phyloP scores from a whole-genome alignment of 129 eudicot species.

The Helichrysum umbraculigerum region DNA sequence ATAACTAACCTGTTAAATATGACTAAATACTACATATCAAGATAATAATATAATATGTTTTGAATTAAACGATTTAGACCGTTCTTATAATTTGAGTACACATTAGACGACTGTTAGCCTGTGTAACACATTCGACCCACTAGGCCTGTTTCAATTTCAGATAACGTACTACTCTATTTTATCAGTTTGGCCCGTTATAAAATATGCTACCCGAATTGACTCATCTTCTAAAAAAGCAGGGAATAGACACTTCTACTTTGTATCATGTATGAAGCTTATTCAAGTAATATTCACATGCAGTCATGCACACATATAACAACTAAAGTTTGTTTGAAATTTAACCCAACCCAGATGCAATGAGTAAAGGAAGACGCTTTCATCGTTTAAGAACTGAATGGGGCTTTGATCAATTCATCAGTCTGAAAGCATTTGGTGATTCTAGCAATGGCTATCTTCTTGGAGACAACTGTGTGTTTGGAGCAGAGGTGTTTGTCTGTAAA shows the following conservation, averaged over 20 bases:
- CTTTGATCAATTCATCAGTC: conserved; percentile 51
- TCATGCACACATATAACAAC: background rate
- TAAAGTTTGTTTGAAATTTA: too few relatives aligned
- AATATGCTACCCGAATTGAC: too few relatives aligned
- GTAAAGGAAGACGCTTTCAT: conserved; percentile 55
- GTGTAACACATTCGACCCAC: background rate
- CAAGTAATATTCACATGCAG: background rate
- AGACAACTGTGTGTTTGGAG: conserved; percentile 64
- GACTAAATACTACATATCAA: background rate
- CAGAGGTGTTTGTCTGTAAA: conserved; percentile 52
- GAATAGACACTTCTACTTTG: background rate
- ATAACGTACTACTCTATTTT: background rate
- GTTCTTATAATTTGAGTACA: background rate
- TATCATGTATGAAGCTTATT: background rate
- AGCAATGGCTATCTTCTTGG: conserved; percentile 51
- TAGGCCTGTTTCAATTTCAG: background rate
- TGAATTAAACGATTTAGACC: background rate
- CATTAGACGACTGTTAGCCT: background rate
- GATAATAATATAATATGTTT: too few relatives aligned
- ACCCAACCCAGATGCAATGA: conserved; percentile 33
- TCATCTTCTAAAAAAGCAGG: background rate
- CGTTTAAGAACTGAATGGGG: conserved; percentile 56
- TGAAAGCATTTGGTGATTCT: conserved; percentile 38
- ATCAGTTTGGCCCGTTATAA: too few relatives aligned
- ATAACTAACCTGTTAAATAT: background rate